Conservation (phyloP, 148 eudicot species). For the Diospyros kaki region DNA sequence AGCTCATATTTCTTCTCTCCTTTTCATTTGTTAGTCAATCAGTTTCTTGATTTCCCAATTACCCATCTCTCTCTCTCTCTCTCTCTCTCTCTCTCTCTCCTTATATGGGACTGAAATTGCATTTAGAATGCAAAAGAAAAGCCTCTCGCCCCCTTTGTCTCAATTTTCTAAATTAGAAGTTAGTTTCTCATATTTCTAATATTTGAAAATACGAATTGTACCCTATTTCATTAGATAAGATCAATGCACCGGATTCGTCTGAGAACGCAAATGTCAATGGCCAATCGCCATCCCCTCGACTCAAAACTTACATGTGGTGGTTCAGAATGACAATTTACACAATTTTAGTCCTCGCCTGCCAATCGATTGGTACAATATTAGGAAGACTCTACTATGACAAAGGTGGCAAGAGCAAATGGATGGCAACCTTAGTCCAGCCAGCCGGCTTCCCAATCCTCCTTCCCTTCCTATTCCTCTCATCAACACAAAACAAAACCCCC, state of each 20-base stretch:
- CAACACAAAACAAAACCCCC: neutral
- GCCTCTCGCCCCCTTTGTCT: too few species aligned
- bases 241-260: neutral
- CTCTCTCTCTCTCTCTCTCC: too few species aligned
- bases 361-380: slow-evolving; percentile 34
- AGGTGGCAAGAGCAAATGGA: slow-evolving; percentile 46
- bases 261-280: slow-evolving; percentile 11
- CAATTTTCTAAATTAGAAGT: too few species aligned
- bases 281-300: neutral
- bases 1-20: neutral
- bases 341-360: slow-evolving; percentile 34
- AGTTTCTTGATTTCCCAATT: neutral
- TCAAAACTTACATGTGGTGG: slow-evolving; percentile 29
- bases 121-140: too few species aligned
- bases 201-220: too few species aligned
- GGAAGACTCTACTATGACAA: slow-evolving; percentile 40
- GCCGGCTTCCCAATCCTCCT: slow-evolving; percentile 40
- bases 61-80: too few species aligned
- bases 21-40: neutral
- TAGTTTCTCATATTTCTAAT: too few species aligned
- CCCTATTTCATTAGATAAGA: neutral
- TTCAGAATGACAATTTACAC: slow-evolving; percentile 24
- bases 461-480: slow-evolving; percentile 34
- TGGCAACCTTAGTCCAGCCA: slow-evolving; percentile 28
- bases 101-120: too few species aligned